Base-by-base conservation (phyloP, 192 early-diverging fungal genomes). In the Backusella tuberculispora region DNA sequence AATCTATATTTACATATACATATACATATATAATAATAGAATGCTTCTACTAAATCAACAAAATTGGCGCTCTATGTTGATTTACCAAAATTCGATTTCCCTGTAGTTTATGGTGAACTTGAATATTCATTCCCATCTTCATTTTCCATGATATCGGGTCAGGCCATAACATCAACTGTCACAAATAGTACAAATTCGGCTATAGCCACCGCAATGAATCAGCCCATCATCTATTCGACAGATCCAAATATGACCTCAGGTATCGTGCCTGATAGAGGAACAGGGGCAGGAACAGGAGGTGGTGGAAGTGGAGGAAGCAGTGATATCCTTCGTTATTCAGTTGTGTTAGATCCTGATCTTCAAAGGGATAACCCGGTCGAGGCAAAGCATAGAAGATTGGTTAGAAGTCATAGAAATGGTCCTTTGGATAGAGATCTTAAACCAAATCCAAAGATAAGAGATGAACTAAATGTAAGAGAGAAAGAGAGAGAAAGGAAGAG, bases 41-140 rank as follows among this genome's bases (percentile, higher is more conserved):
- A 34, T 69, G 38, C 64, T 50, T 78, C 85, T 5, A 72, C 82
- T 69, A 84, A 83, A 56, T 85, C 88, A 7, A 88, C 89, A 45
- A 83, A 89, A 9, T 76, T 94, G 63, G 92, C 88, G 72, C 86
- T 99, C 4, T 96, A 94, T 78, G 86, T 99, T 21, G 92, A 97
- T 56, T 85, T 99, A 34, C 96, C 97, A 2, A 92, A 91, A 74
- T 99, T 98, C 81, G 96, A 98, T 81, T 98, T 99, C 83, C 95
- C 96, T 4, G 85, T 98, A n/a, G 91, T 98, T 15, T 96, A 89
- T 84, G 91, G 95, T 74, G 96, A 99, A 72, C 74, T 84, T 43
- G 89, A 93, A 89, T 82, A 88, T 83, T 38, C 3, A 72, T 17
- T 75, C 21, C 53, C 53, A 17, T 13, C 26, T 37, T 21, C 7